These are phyloP conservation scores for Lasiodiplodia gonubiensis DNA, from an alignment of 2,329 filamentous ascomycete genomes.

Conservation along the genomic window DNA sequence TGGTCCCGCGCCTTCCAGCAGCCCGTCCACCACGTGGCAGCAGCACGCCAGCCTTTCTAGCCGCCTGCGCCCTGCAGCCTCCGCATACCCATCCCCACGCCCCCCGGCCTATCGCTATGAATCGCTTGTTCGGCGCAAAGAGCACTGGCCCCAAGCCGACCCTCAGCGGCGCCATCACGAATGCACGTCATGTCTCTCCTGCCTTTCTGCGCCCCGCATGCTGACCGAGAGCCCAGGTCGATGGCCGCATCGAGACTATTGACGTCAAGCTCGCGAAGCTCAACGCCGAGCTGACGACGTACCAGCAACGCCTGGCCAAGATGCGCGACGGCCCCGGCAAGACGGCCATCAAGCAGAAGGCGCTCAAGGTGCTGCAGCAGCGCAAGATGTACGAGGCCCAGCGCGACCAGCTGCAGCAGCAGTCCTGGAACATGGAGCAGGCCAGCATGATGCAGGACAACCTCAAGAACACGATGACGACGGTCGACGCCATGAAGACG, in stretches of 20 bases:
- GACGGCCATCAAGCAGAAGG: conserved; percentile 89
- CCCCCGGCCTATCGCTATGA: conserved; percentile 65
- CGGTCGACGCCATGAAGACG: conserved; percentile 95
- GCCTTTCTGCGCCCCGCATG: conserved; percentile 13
- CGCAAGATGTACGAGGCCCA: conserved; percentile 94
- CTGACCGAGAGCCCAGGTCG: conserved; percentile 61
- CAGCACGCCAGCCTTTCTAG: neutral
- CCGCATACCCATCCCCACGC: neutral
- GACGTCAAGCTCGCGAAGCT: conserved; percentile 94
- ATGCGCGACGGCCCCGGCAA: conserved; percentile 98
- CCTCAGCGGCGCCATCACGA: conserved; percentile 79
- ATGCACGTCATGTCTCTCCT: conserved; percentile 58
- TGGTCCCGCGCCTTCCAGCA: conserved; percentile 9
- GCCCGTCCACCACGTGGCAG: conserved; percentile 11
- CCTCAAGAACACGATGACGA: conserved; percentile 97
- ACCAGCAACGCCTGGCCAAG: conserved; percentile 84
- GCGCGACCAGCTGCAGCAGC: conserved; percentile 89
- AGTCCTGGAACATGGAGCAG: conserved; percentile 99
- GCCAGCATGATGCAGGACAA: conserved; percentile 99
- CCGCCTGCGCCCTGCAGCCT: neutral
- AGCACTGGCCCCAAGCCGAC: conserved; percentile 87
- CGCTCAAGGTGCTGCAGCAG: conserved; percentile 89
- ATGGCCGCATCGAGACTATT: conserved; percentile 81
- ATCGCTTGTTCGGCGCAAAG: conserved; percentile 92
- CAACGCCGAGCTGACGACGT: conserved; percentile 85